Base-by-base conservation (phyloP, 2,329 filamentous ascomycete species). In the Exophiala aquamarina region DNA sequence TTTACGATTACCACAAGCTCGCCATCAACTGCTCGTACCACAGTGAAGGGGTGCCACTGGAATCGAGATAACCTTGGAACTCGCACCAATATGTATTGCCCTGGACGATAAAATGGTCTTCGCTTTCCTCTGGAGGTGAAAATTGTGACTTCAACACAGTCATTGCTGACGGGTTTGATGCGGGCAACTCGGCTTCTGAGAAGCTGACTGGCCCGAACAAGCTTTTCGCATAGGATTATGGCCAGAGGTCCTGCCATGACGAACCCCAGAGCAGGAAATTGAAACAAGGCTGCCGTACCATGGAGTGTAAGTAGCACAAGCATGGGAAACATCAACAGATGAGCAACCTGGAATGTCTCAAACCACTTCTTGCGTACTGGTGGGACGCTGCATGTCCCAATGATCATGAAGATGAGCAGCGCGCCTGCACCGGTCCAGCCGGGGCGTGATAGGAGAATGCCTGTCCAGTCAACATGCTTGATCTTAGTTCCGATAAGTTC, bases 41-140 rank as follows among this genome's bases (percentile, higher is more conserved):
- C 32, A 11, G 39, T 41, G 23, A 41, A 41, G 11, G 39, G 39
- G 15, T 41, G 39, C 39, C 39, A 41, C 26, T 41, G 23, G 23
- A 23, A 41, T 20, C 23, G 28, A 9, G 39, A 41, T 13, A 41
- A 31, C 5, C n/a, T 31, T 6, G 39, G 39, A 20, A 41, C 32
- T 8, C 39, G 20, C 6, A 41, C 23, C 9, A 41, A 23, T 17
- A 41, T 29, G 13, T 41, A 41, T 31, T 41, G 39, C 15, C 39
- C 39, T 11, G 32, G 23, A 14, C 32, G 28, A 14, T 41, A 41
- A 14, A 15, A 17, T 23, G 15, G 19, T 23, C 39, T 31, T 32
- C 39, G 20, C 8, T 15, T 31, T 32, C 19, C 11, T 23, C 32
- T 18, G 19, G 39, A 14, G 39, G 39, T 13, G 31, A 41, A 17